These are phyloP conservation scores for Nitzschia palea DNA, from an alignment of 108 stramenopile species.

Conservation along the genomic window DNA sequence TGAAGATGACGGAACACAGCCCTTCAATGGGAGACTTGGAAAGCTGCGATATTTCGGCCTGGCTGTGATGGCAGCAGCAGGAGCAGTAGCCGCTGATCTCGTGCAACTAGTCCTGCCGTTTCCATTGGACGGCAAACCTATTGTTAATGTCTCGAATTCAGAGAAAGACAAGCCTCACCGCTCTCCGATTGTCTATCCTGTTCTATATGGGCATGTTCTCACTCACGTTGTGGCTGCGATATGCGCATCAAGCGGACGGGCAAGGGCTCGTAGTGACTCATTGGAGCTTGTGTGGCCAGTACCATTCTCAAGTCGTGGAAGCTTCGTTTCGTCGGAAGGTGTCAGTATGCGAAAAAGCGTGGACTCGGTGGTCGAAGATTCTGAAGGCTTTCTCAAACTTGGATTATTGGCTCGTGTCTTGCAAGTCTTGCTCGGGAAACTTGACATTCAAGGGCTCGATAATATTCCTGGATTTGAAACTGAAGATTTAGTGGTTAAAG, in stretches of 20 bases:
- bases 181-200: constrained; percentile 74
- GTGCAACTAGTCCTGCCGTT: constrained; percentile 78
- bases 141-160: constrained; percentile 12
- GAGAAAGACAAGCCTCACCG: constrained; percentile 29
- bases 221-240: constrained; percentile 81
- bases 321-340: constrained; percentile 32
- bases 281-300: constrained; percentile 49
- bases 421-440: constrained; percentile 68
- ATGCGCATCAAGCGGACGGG: constrained; percentile 71
- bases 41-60: constrained; percentile 73
- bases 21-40: constrained; percentile 77
- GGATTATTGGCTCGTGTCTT: constrained; percentile 70
- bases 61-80: constrained; percentile 75
- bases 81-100: constrained; percentile 75
- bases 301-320: constrained; percentile 43
- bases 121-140: constrained; percentile 35
- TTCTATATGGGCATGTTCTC: constrained; percentile 72
- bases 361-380: constrained; percentile 60
- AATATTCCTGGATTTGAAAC: constrained; percentile 18
- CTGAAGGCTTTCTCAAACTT: constrained; percentile 66
- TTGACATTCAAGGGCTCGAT: constrained; percentile 26
- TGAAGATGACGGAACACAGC: constrained; percentile 71
- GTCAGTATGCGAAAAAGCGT: constrained; percentile 13
- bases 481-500: constrained; percentile 23
- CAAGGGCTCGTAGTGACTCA: constrained; percentile 56